Percentiles rank a stretch among this genome's conserved stretches.
Conservation (phyloP, 768 basidiomycete species). For the Ramaria sp. region DNA sequence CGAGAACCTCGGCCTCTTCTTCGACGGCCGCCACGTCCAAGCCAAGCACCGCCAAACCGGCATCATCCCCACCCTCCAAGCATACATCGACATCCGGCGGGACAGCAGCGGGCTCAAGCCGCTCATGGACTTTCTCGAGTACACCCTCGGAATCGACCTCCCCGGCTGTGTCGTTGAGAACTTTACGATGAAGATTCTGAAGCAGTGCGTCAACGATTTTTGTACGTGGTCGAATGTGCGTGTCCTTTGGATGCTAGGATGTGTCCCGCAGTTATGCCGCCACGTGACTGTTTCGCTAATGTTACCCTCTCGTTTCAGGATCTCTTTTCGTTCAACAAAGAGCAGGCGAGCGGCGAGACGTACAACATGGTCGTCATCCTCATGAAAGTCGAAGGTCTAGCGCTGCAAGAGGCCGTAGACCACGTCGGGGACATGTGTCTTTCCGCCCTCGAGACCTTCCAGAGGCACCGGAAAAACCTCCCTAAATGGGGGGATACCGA, state of each 20-base stretch:
- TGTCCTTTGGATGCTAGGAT: no score
- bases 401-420: slow-evolving; percentile 27
- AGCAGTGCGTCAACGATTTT: slow-evolving; percentile 39
- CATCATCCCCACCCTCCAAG: slow-evolving; percentile 32
- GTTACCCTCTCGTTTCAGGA: slow-evolving; percentile 19
- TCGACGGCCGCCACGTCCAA: slow-evolving; percentile 31
- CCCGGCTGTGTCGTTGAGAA: slow-evolving; percentile 43
- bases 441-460: slow-evolving; percentile 22
- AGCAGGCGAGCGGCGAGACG: slow-evolving; percentile 29
- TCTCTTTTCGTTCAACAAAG: slow-evolving; percentile 29
- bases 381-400: slow-evolving; percentile 25
- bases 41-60: slow-evolving; percentile 30
- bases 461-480: slow-evolving; percentile 23
- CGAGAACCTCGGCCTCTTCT: slow-evolving; percentile 29
- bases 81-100: slow-evolving; percentile 41
- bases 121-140: slow-evolving; percentile 43
- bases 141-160: slow-evolving; percentile 37
- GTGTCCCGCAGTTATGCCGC: no score
- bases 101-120: slow-evolving; percentile 44
- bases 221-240: slow-evolving; percentile 37
- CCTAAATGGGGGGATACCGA: no score
- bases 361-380: slow-evolving; percentile 33
- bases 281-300: neutral
- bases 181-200: slow-evolving; percentile 33
- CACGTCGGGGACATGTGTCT: slow-evolving; percentile 26